Evolutionary conservation across 257 asterid genomes (phyloP).

Genomic region (Galeopsis tetrahit): DNA sequence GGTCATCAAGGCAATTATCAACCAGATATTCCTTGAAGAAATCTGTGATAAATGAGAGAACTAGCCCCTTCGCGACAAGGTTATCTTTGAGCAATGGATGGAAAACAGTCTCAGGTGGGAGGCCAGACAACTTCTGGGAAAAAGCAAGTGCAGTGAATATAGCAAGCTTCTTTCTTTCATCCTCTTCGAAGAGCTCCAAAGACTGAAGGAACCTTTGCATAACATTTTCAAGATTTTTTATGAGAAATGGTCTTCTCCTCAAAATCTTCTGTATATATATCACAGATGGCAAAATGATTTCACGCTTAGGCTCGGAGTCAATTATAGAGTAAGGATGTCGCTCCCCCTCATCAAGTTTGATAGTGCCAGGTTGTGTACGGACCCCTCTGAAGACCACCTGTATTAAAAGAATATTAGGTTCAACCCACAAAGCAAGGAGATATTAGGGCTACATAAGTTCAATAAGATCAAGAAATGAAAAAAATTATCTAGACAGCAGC

Average conservation of each 20-base stretch:
- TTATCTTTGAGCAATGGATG: constrained; percentile 98
- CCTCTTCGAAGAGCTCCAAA: constrained; percentile 89
- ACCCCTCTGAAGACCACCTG: constrained; percentile 94
- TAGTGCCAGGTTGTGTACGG: constrained; percentile 98
- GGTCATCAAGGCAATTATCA: constrained; percentile 96
- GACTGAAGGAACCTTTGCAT: constrained; percentile 93
- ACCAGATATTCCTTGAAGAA: constrained; percentile 96
- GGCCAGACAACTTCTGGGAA: constrained; percentile 97
- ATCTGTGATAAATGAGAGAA: constrained; percentile 87
- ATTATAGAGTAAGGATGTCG: constrained; percentile 88
- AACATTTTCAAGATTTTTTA: constrained; percentile 98
- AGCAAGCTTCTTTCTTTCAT: constrained; percentile 97
- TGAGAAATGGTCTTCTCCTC: constrained; percentile 90
- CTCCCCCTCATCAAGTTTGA: constrained; percentile 98
- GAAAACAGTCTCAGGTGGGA: constrained; percentile 95
- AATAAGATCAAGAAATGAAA: not conserved
- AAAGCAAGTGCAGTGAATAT: constrained; percentile 99
- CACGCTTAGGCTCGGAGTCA: constrained; percentile 85
- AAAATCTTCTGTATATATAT: constrained; percentile 86
- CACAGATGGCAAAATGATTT: constrained; percentile 86
- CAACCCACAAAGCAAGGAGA: constrained; percentile 29
- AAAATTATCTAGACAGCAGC: not conserved
- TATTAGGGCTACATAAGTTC: not conserved
- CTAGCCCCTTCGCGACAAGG: constrained; percentile 97
- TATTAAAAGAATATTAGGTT: constrained; percentile 33